Evolutionary conservation across 2,329 filamentous ascomycete genomes (phyloP), one percentile per base, ranked within the genome.

Genomic region (Sporothrix schenckii): DNA sequence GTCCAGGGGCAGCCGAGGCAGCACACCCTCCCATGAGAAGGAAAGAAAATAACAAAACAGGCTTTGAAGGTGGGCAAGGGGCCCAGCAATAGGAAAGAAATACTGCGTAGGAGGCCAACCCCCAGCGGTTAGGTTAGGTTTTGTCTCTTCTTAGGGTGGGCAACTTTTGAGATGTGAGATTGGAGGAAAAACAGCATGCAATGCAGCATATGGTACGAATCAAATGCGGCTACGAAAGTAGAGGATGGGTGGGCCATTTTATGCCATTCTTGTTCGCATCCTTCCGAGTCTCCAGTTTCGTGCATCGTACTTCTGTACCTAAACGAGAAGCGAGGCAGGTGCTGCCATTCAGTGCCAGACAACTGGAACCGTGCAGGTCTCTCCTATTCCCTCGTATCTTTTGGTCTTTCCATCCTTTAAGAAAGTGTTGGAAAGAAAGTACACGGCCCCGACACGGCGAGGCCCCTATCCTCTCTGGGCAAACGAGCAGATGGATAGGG

Each of bases 1-100:
- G 27, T 56, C 53, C 54, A 58, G 54, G 54, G 54, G 54, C 54
- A 58, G 30, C 54, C 54, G 58, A 39, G 58, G 58, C 58, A 47
- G 39, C 58, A n/a, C 39, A 27, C n/a, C 58, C 39, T 47, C 58
- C 27, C 13, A 34, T 7, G 13, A 19, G n/a, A 44, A 21, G 6
- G 49, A 16, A 47, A 47, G 24, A 5, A n/a, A 6, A 19, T 44
- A 5, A 27, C 3, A 50, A 16, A 16, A 9, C 9, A n/a, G 21
- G 13, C 39, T 11, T 21, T 3, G 13, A 65, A 65, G 5, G 56
- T 10, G 11, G n/a, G 44, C 4, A n/a, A 61, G 14, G 4, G 3
- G 27, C 27, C 27, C 27, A 30, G 27, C 27, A 30, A 30, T 19
- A 58, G 52, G 52, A 54, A 54, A 54, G 24, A 3, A 30, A 54